Conservation (phyloP, 805 yeast species). For the Nakazawaea anatomiae region DNA sequence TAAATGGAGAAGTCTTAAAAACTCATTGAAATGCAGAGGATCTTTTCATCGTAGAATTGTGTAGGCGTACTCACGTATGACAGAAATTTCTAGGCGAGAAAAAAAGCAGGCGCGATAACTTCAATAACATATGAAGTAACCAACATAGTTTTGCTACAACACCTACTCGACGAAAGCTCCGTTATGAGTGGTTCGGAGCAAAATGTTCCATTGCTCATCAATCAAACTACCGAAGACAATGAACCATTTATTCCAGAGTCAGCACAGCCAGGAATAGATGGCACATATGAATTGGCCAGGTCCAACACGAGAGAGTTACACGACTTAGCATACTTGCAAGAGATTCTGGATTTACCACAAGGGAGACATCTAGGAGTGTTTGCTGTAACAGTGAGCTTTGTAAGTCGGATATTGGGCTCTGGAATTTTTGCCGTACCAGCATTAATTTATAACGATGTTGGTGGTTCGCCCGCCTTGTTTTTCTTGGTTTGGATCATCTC, state of each 20-base stretch:
- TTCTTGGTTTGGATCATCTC: constrained; percentile 60
- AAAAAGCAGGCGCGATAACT: no score
- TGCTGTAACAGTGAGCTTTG: constrained; percentile 57
- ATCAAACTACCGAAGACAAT: not conserved
- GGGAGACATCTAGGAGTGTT: constrained; percentile 71
- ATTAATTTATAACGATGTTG: constrained; percentile 58
- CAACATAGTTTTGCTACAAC: no score
- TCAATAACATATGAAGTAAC: no score
- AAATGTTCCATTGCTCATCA: not conserved
- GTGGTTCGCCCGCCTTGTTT: constrained; percentile 59
- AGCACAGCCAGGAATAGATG: not conserved
- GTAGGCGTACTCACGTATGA: no score
- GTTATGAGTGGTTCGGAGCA: not conserved
- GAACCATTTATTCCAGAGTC: not conserved
- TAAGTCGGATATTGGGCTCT: constrained; percentile 69
- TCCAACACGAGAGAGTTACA: constrained; percentile 7
- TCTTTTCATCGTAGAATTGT: no score
- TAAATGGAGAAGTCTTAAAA: no score
- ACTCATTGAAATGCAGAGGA: no score
- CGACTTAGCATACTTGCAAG: constrained; percentile 7
- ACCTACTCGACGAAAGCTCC: not conserved
- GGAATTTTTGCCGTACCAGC: constrained; percentile 75
- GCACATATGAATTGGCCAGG: constrained; percentile 1
- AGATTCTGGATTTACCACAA: constrained; percentile 40
- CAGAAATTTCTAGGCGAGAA: no score